Evolutionary conservation across 768 basidiomycete species (phyloP), one percentile per base, ranked within the genome.

Genomic region (Rhodotorula taiwanensis): DNA sequence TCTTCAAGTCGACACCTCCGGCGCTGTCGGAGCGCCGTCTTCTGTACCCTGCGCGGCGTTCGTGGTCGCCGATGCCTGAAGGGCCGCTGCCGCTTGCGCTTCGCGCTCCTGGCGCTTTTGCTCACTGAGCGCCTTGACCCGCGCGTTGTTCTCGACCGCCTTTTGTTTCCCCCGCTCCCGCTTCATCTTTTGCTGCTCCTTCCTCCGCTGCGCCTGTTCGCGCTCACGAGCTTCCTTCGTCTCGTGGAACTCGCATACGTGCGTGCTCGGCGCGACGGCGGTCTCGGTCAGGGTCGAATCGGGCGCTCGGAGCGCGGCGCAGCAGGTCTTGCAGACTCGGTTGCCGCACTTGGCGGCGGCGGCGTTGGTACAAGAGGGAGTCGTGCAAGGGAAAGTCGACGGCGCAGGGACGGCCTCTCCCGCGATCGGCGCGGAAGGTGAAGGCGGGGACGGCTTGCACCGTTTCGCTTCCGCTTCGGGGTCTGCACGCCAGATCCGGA

Each of bases 221-320:
- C 44, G n/a, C 34, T 55, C 56, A 33, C 44, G 28, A 36, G 18
- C 33, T 45, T 64, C 58, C 57, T 62, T 55, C n/a, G 67, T 73
- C 66, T 76, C 25, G 8, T 52, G 33, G 18, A 43, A 34, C 30
- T 52, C 33, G 45, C n/a, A 34, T 13, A 34, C 52, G 44, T 41
- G 42, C 44, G 39, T 33, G 20, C 49, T 57, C 56, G 62, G 59
- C 47, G 39, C 47, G 50, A 66, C 58, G 25, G 58, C 52, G 65
- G 61, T 54, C 55, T 34, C 25, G n/a, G n/a, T n/a, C n/a, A n/a
- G n/a, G n/a, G n/a, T n/a, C n/a, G n/a, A n/a, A n/a, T n/a, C 21
- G 28, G 41, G 43, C 20, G 39, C 9, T 13, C 63, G 57, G 3
- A 45, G 33, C 0, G 53, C 1, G 5, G 51, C 30, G 25, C 67